phyloP scores from a whole-genome alignment of 768 basidiomycete species.

The Boletus edulis region DNA sequence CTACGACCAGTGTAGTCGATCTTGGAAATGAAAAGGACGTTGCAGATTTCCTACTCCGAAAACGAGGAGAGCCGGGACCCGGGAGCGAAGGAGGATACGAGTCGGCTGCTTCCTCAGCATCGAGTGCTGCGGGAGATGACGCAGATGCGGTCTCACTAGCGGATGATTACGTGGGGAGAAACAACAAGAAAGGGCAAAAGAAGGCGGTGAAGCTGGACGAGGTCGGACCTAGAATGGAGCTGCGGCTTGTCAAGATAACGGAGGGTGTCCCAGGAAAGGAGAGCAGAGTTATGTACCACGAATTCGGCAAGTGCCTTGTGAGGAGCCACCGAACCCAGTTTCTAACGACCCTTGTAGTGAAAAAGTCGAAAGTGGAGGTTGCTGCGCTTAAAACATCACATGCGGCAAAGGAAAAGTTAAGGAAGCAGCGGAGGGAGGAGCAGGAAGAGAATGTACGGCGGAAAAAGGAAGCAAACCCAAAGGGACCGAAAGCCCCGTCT shows the following conservation, averaged over 20 bases:
- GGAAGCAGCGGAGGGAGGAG: slow-evolving; percentile 78
- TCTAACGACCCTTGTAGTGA: slow-evolving; percentile 51
- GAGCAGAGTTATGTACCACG: slow-evolving; percentile 91
- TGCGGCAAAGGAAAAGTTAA: slow-evolving; percentile 70
- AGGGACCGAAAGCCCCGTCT: slow-evolving; percentile 22
- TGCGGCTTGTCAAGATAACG: slow-evolving; percentile 88
- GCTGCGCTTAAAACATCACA: slow-evolving; percentile 68
- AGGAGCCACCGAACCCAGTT: not conserved
- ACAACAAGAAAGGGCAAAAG: slow-evolving; percentile 88
- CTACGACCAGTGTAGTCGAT: slow-evolving; percentile 55
- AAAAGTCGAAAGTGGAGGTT: slow-evolving; percentile 81
- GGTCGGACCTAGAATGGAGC: slow-evolving; percentile 93
- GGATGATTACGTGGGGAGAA: slow-evolving; percentile 91
- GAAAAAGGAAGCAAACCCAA: slow-evolving; percentile 56
- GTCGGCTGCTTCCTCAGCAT: slow-evolving; percentile 75
- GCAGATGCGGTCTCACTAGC: slow-evolving; percentile 78
- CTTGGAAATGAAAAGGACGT: slow-evolving; percentile 91
- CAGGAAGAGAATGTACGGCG: slow-evolving; percentile 88
- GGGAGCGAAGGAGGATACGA: slow-evolving; percentile 67
- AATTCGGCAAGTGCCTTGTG: slow-evolving; percentile 65
- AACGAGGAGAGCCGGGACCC: slow-evolving; percentile 57
- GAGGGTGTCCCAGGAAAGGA: slow-evolving; percentile 94
- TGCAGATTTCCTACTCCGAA: slow-evolving; percentile 88
- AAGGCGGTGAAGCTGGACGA: slow-evolving; percentile 91
- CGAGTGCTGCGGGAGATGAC: slow-evolving; percentile 84